phyloP scores from a whole-genome alignment of 176 grass and related monocot genomes.

The Melocanna baccifera region DNA sequence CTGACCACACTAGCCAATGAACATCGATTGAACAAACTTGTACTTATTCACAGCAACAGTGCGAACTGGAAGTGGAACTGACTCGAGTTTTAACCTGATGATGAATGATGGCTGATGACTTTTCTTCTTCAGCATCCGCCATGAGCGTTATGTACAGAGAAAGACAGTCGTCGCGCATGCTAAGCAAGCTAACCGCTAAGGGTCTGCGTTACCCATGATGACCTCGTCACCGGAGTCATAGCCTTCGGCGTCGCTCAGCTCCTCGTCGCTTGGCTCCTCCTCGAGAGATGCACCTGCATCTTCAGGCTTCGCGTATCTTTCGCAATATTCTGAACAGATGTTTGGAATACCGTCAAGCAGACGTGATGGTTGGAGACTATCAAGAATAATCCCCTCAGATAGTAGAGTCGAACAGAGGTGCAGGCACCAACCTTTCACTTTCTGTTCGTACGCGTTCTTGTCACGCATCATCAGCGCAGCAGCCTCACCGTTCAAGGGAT shows the following conservation, averaged over 20 bases:
- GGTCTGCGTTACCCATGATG: conserved; percentile 36
- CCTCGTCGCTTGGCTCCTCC: conserved; percentile 46
- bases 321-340: conserved; percentile 35
- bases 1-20: too few relatives aligned
- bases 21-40: too few relatives aligned
- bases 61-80: neutral
- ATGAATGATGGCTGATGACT: conserved; percentile 10
- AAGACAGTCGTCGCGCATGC: neutral
- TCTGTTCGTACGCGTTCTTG: conserved; percentile 50
- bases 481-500: conserved; percentile 59
- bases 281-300: conserved; percentile 6
- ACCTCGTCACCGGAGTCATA: conserved; percentile 32
- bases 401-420: neutral
- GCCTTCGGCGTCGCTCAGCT: conserved; percentile 34
- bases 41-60: neutral
- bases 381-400: too few relatives aligned
- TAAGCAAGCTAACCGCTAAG: neutral
- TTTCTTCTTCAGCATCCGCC: conserved; percentile 32
- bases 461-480: conserved; percentile 57
- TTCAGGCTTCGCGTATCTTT: conserved; percentile 49
- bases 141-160: neutral
- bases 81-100: neutral
- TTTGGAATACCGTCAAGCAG: too few relatives aligned
- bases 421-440: conserved; percentile 48
- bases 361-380: too few relatives aligned